These are phyloP conservation scores for Fagopyrum esculentum DNA, from an alignment of 148 eudicot genomes.

Conservation along the genomic window DNA sequence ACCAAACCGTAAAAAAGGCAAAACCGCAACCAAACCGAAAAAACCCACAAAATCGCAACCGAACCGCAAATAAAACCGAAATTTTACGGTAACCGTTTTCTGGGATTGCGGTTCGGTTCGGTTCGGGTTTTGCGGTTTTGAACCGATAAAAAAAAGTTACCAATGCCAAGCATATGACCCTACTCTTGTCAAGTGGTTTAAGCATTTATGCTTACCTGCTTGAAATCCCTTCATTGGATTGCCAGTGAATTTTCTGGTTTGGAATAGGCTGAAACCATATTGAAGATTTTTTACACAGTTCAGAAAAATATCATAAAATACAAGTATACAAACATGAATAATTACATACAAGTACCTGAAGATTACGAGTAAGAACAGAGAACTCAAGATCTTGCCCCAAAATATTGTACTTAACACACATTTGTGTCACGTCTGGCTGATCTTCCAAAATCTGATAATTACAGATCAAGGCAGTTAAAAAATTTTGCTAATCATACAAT, in stretches of 20 bases:
- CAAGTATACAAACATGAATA: not conserved
- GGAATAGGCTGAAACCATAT: conserved; percentile 65
- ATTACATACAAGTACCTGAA: conserved; percentile 49
- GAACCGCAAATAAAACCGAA: too few relatives aligned
- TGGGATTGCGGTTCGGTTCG: too few relatives aligned
- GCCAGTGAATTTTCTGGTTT: conserved; percentile 95
- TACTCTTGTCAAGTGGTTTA: too few relatives aligned
- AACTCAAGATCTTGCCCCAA: conserved; percentile 83
- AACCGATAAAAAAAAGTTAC: too few relatives aligned
- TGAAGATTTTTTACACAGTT: not conserved
- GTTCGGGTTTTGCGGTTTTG: too few relatives aligned
- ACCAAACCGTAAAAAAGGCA: too few relatives aligned
- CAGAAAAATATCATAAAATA: not conserved
- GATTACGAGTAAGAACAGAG: conserved; percentile 95
- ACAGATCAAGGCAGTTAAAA: not conserved
- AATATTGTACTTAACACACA: conserved; percentile 77
- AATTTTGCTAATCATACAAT: not conserved
- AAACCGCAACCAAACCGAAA: too few relatives aligned
- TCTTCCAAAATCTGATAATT: conserved; percentile 58
- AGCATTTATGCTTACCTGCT: conserved; percentile 41
- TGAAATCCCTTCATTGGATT: conserved; percentile 88
- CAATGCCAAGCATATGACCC: too few relatives aligned
- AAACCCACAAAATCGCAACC: too few relatives aligned
- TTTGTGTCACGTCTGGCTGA: conserved; percentile 69
- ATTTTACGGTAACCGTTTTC: too few relatives aligned